Conservation (phyloP, 441 rosid genomes). For the Populus hybrid region DNA sequence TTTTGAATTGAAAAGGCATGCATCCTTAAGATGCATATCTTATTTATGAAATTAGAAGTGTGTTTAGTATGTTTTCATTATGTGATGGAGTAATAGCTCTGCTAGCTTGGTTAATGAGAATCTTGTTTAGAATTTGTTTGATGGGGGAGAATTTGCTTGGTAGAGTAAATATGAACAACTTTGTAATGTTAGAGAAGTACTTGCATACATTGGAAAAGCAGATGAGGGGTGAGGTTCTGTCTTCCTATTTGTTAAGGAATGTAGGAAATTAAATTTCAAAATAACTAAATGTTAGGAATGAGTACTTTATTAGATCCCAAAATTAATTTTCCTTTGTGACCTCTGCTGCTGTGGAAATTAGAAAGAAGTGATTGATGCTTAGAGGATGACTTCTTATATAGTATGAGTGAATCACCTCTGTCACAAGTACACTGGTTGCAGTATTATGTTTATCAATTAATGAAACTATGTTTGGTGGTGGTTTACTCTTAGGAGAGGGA, state of each 20-base stretch:
- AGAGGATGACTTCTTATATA: not conserved
- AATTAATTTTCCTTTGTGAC: not conserved
- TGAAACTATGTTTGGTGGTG: not conserved
- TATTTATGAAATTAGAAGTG: not conserved
- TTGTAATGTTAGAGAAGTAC: not conserved
- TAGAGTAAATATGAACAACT: not conserved
- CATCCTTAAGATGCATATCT: not conserved
- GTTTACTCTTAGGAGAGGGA: not conserved
- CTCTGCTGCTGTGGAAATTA: not conserved
- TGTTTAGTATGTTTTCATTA: not conserved
- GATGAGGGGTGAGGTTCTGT: not conserved
- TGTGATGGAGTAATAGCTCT: not conserved
- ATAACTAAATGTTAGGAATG: not conserved
- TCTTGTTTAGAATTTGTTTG: not conserved
- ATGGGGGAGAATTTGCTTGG: not conserved
- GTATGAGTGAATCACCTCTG: not conserved
- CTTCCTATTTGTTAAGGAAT: not conserved
- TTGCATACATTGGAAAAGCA: not conserved
- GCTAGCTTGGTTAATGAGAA: not conserved
- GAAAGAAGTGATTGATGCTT: not conserved
- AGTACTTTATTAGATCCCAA: not conserved
- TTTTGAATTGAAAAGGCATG: slow-evolving; percentile 1
- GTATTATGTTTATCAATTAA: not conserved
- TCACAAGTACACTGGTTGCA: not conserved
- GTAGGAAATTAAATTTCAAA: not conserved